Percentiles rank a stretch among this genome's conserved stretches.
Evolutionary conservation across 2,329 filamentous ascomycete species (phyloP).

Genomic region (Orbilia ellipsospora): DNA sequence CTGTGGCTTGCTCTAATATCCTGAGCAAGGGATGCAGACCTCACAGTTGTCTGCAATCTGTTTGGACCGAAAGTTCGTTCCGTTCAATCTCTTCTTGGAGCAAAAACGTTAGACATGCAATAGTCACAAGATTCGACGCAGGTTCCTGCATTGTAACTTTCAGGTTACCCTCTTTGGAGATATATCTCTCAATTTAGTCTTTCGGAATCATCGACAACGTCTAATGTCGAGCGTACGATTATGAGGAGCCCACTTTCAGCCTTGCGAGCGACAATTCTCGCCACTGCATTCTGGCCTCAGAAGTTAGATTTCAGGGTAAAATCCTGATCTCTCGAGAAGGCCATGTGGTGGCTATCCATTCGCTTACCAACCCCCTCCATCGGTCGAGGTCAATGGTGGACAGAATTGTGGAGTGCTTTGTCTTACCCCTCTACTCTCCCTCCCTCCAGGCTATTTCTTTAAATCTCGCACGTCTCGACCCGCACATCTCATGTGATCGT

Average conservation of each 20-base stretch:
- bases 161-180: constrained; percentile 7
- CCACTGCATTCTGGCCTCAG: neutral
- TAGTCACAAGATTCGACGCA: constrained; percentile 51
- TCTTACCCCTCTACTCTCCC: constrained; percentile 2
- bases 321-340: constrained; percentile 26
- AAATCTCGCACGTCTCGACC: constrained; percentile 23
- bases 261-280: neutral
- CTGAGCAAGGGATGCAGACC: constrained; percentile 11
- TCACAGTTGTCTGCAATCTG: neutral
- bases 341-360: constrained; percentile 54
- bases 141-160: constrained; percentile 43
- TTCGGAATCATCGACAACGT: constrained; percentile 1
- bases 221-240: constrained; percentile 11
- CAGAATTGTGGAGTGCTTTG: constrained; percentile 3
- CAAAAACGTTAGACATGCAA: constrained; percentile 23
- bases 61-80: constrained; percentile 14
- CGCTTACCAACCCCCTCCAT: constrained; percentile 34
- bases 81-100: neutral
- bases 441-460: neutral
- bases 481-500: constrained; percentile 47
- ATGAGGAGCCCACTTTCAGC: neutral
- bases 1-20: constrained; percentile 35
- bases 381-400: constrained; percentile 19
- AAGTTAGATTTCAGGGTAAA: constrained; percentile 15
- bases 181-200: constrained; percentile 19